Base-by-base conservation (phyloP, 164 flowering plant genomes). In the Malania oleifera region DNA sequence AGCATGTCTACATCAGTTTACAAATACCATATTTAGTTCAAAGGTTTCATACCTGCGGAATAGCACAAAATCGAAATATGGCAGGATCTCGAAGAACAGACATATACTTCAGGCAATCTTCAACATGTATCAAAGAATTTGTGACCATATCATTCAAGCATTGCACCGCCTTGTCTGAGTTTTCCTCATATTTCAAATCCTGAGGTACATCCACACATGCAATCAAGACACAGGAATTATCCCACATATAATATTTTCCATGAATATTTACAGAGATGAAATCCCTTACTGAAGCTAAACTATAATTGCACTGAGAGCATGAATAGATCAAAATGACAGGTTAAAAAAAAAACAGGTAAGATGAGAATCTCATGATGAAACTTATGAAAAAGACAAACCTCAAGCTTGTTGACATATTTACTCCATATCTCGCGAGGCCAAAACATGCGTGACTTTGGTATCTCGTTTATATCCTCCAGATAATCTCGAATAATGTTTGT, bases 371-470 rank as follows among this genome's bases (percentile, higher is more conserved):
- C 39, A 12, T 60, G 37, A 20, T 40, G 15, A 48, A 59, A 43
- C n/a, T 44, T 5, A 24, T 5, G 31, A 52, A 60, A 49, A 31
- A 40, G 23, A 56, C 27, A 26, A 34, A 92, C 98, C 99, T 93
- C 97, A 63, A 93, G 95, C 67, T 85, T 93, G 72, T 77, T 54
- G 5, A 80, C 97, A 75, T 93, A 90, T 84, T 88, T 93, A 70
- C 87, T 80, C 99, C 99, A 93, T 13, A 93, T 88, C 68, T 93
- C 64, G 13, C 96, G 88, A 53, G 99, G 99, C 97, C 99, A 93
- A 70, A 93, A 88, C 99, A 90, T 93, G 49, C 96, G 96, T 40
- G 91, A 82, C 78, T 88, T 88, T 38, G 97, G 97, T 64, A 88
- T 88, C 80, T 93, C 96, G 71, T 88, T 93, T 44, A 93, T 88